Conservation (phyloP, 2,329 filamentous ascomycete genomes). For the Hymenoscyphus occultus region DNA sequence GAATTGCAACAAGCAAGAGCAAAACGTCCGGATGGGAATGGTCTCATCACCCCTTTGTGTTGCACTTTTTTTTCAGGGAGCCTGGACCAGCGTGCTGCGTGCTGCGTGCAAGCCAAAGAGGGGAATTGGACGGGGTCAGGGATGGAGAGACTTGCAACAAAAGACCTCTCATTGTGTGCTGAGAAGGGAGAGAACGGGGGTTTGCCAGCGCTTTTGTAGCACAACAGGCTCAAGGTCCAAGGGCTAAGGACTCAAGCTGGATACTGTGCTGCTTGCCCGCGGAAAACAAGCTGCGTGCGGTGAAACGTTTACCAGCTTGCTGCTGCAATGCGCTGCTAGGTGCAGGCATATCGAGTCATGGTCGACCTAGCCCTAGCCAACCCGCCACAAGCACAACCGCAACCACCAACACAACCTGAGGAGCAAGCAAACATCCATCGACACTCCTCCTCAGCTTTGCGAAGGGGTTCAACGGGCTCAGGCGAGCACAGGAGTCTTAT, state of each 20-base stretch:
- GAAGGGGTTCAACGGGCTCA: background rate
- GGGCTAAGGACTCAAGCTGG: background rate
- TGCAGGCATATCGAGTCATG: constrained; percentile 5
- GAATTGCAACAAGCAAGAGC: constrained; percentile 5
- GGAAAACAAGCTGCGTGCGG: background rate
- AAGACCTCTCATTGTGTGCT: background rate
- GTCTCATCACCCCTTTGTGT: constrained; percentile 1
- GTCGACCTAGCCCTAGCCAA: background rate
- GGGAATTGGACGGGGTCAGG: background rate
- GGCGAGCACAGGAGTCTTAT: background rate
- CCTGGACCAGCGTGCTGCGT: background rate
- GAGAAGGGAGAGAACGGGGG: background rate
- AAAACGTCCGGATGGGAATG: background rate
- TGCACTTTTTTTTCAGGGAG: background rate
- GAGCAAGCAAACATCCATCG: background rate
- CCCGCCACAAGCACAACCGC: no score
- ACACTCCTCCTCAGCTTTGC: background rate
- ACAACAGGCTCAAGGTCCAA: background rate
- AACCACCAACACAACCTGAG: background rate
- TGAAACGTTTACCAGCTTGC: constrained; percentile 6
- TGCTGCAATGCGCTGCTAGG: constrained; percentile 4
- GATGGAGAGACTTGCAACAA: constrained; percentile 6
- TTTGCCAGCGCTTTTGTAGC: background rate
- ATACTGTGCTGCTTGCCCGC: background rate
- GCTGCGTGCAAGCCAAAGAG: background rate